Base-by-base conservation (phyloP, 1,284 basidiomycete species). In the Neotropicomus parvogracilis region DNA sequence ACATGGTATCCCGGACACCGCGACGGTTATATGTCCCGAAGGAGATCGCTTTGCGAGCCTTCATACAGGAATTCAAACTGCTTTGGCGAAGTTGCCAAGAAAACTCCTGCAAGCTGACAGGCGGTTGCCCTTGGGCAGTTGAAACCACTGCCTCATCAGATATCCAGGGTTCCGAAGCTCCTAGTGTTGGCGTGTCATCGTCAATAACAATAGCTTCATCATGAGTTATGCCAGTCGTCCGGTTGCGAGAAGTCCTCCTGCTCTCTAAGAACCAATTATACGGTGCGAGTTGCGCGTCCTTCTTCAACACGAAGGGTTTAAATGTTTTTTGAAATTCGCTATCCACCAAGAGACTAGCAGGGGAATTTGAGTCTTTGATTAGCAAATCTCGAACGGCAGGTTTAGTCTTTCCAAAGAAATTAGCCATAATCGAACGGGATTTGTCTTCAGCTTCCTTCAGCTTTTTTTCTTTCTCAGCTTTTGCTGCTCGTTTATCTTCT, bases 261-360 rank as follows among this genome's bases (percentile, higher is more conserved):
- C 57, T 46, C 40, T 66, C 59, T 44, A 66, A 59, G 67, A 90
- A 90, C 69, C 78, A 79, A 58, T 91, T 92, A 35, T 75, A 62
- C 0, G 86, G 85, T 4, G 90, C 88, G 13, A 91, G 57, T 21
- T 75, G 71, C 5, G 79, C 77, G 52, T 81, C 85, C 56, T 85
- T 88, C 70, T 86, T 88, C 52, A 87, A 55, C 7, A 80, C 72
- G 61, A 91, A 94, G 1, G 88, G 81, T 55, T 79, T 84, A 72
- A 94, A 94, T 0, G 76, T 74, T 55, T 71, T 79, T 49, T 84
- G 75, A 58, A 88, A 94, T 40, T 92, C 88, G 6, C 78, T 78
- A 33, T 72, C 68, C n/a, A 59, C 60, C 1, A 74, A 75, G 33
- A 76, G 65, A 9, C 68, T 72, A 6, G 73, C 66, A n/a, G 64